These are phyloP conservation scores for Chlorella vulgaris DNA, from an alignment of 139 green algal species.

Conservation along the genomic window DNA sequence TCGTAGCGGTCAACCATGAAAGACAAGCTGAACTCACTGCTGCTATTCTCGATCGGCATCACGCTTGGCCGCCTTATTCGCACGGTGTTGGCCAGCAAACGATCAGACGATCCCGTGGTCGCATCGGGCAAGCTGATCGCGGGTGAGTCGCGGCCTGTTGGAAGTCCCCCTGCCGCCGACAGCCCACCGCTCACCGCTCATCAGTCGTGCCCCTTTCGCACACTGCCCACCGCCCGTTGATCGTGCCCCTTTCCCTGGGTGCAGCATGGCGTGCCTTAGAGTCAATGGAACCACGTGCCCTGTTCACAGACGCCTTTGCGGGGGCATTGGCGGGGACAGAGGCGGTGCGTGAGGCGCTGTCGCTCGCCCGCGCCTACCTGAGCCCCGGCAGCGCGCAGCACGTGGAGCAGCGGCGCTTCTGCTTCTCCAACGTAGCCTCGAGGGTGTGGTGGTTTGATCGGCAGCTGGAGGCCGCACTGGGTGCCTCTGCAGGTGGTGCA, in stretches of 20 bases:
- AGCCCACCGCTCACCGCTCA: background rate
- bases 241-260: background rate
- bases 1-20: no score
- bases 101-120: background rate
- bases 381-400: background rate
- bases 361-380: background rate
- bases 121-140: background rate
- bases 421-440: constrained; percentile 28
- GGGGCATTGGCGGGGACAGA: constrained; percentile 9
- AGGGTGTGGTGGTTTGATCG: constrained; percentile 45
- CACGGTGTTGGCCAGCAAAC: no score
- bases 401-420: constrained; percentile 3
- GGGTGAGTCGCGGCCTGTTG: background rate
- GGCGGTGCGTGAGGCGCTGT: constrained; percentile 11
- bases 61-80: no score
- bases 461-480: constrained; percentile 22
- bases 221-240: background rate
- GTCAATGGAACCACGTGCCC: background rate
- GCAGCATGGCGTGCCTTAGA: constrained; percentile 40
- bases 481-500: background rate
- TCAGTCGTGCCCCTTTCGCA: background rate
- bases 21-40: no score
- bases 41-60: no score
- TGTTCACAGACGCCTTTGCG: constrained; percentile 36
- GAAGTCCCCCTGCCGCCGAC: background rate